A percentile compares a stretch with the other conserved stretches of the same genome.
phyloP scores from a whole-genome alignment of 2,329 filamentous ascomycete genomes.

The Aspergillus sp. region DNA sequence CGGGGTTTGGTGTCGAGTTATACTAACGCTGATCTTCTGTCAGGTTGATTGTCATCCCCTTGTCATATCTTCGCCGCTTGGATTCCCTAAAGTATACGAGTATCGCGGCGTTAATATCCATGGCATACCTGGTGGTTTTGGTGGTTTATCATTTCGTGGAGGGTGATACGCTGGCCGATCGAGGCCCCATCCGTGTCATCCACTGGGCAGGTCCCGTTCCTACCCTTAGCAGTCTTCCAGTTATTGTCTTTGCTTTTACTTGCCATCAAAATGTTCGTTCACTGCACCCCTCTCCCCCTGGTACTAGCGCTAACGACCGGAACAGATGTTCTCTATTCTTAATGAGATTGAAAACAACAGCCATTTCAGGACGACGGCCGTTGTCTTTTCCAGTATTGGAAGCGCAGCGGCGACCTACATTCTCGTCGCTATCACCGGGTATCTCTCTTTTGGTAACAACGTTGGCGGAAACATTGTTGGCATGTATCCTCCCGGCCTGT shows the following conservation, averaged over 20 bases:
- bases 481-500: slow-evolving; percentile 77
- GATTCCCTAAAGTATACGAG: slow-evolving; percentile 98
- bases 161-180: slow-evolving; percentile 70
- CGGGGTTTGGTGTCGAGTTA: background rate
- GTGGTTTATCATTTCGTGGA: slow-evolving; percentile 87
- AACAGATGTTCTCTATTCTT: slow-evolving; percentile 94
- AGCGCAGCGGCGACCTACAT: slow-evolving; percentile 84
- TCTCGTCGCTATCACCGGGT: slow-evolving; percentile 89
- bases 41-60: slow-evolving; percentile 85
- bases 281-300: background rate
- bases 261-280: slow-evolving; percentile 87
- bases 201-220: slow-evolving; percentile 76
- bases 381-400: slow-evolving; percentile 81
- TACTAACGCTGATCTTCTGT: slow-evolving; percentile 15
- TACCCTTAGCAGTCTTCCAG: slow-evolving; percentile 80
- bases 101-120: slow-evolving; percentile 83
- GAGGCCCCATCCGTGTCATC: slow-evolving; percentile 72
- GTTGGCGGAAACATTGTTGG: slow-evolving; percentile 90
- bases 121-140: slow-evolving; percentile 87
- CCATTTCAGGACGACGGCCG: slow-evolving; percentile 71
- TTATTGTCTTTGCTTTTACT: slow-evolving; percentile 98
- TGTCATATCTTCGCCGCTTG: slow-evolving; percentile 85
- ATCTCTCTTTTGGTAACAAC: slow-evolving; percentile 88
- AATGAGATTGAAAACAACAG: slow-evolving; percentile 91
- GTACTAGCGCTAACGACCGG: slow-evolving; percentile 1